Conservation (phyloP, 2,329 filamentous ascomycete species). For the Pezizomycotina sp. region DNA sequence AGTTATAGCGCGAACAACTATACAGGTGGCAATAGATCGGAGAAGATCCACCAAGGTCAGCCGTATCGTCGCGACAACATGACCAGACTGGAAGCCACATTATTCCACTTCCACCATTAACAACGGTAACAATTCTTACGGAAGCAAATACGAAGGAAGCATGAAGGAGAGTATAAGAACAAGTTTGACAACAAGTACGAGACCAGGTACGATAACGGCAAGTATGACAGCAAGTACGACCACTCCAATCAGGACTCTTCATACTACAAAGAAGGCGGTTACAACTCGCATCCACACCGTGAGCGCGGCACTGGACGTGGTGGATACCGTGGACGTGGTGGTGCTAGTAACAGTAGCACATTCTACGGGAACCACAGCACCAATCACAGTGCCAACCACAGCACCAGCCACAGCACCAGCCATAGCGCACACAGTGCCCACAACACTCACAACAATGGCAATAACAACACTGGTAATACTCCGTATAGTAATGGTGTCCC, state of each 20-base stretch:
- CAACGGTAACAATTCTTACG: no score
- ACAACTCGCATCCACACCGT: constrained; percentile 11
- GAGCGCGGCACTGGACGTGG: constrained; percentile 19
- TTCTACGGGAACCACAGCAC: constrained; percentile 13
- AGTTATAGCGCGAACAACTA: no score
- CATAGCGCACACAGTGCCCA: constrained; percentile 14
- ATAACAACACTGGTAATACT: constrained; percentile 8
- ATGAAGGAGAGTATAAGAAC: no score
- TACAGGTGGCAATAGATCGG: no score
- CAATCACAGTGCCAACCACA: constrained; percentile 7
- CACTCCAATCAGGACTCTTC: constrained; percentile 10
- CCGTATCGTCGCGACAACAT: no score
- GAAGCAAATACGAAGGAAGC: no score
- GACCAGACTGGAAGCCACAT: no score
- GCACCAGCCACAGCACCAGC: constrained; percentile 8
- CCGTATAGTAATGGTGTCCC: constrained; percentile 8
- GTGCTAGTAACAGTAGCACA: constrained; percentile 7
- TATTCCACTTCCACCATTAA: no score
- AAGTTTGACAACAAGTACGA: no score
- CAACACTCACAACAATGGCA: constrained; percentile 16
- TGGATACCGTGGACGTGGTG: constrained; percentile 14
- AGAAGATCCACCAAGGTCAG: no score
- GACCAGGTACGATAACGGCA: no score
- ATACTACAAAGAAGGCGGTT: constrained; percentile 2
- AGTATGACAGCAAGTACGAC: constrained; percentile 9